Evolutionary conservation across 2,329 filamentous ascomycete species (phyloP).

Genomic region (Sarocladium oryzae): DNA sequence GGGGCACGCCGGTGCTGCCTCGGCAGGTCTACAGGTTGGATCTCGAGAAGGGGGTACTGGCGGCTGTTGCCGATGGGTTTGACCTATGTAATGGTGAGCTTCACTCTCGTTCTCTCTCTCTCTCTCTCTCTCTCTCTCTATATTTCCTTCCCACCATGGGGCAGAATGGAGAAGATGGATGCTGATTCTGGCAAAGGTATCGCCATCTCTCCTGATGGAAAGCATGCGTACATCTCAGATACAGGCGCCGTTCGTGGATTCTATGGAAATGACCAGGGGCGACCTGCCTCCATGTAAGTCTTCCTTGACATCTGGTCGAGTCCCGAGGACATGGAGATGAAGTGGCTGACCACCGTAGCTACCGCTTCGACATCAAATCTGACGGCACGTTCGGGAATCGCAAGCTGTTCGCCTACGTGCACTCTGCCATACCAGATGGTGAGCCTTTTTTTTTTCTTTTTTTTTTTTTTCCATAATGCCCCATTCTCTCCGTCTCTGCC

Average conservation of each 20-base stretch:
- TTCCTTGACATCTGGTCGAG: no score
- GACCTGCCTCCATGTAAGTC: constrained; percentile 41
- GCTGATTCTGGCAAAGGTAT: constrained; percentile 31
- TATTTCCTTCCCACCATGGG: no score
- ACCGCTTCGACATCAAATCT: constrained; percentile 36
- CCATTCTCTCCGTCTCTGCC: no score
- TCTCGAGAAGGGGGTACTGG: constrained; percentile 41
- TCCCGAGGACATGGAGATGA: no score
- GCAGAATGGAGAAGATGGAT: no score
- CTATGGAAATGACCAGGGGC: constrained; percentile 33
- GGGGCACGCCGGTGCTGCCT: constrained; percentile 43
- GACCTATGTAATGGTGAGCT: constrained; percentile 42
- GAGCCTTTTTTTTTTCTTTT: no score
- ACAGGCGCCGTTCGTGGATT: constrained; percentile 42
- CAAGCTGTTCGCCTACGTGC: constrained; percentile 49
- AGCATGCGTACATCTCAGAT: constrained; percentile 49
- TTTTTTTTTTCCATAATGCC: no score
- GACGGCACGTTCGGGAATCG: constrained; percentile 42
- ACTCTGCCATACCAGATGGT: constrained; percentile 53
- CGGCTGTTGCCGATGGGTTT: constrained; percentile 52
- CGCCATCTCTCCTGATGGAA: constrained; percentile 48
- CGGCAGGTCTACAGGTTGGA: constrained; percentile 55
- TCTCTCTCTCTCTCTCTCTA: no score
- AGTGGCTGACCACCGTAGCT: constrained; percentile 28
- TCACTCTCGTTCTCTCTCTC: no score